These are phyloP conservation scores for Litsea cubeba DNA, from an alignment of 164 flowering plant species.

Conservation along the genomic window DNA sequence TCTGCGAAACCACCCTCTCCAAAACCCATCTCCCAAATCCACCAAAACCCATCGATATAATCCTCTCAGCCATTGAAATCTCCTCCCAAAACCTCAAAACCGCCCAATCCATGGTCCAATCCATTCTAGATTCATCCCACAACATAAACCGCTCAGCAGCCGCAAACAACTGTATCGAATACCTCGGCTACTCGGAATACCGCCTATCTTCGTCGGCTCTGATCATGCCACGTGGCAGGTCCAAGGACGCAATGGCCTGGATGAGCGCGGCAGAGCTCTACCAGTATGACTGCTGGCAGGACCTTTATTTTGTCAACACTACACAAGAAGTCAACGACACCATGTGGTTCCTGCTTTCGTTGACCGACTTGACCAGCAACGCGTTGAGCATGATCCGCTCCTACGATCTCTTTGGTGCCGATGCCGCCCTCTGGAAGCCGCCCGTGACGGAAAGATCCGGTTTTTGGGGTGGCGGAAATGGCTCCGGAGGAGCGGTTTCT, in stretches of 20 bases:
- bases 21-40: constrained; percentile 28
- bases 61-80: constrained; percentile 39
- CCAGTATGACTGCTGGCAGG: constrained; percentile 76
- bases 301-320: constrained; percentile 60
- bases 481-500: constrained; percentile 33
- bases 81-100: constrained; percentile 44
- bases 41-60: constrained; percentile 32
- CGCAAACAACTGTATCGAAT: constrained; percentile 52
- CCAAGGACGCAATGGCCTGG: constrained; percentile 77
- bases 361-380: constrained; percentile 43
- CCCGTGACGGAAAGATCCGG: constrained; percentile 81
- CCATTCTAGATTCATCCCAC: constrained; percentile 37
- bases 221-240: constrained; percentile 30
- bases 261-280: constrained; percentile 52
- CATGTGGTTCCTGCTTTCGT: constrained; percentile 45
- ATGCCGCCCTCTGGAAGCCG: constrained; percentile 50
- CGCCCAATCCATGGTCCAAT: constrained; percentile 43
- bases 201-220: constrained; percentile 26
- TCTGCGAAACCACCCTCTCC: constrained; percentile 39
- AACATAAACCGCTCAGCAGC: constrained; percentile 53
- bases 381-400: constrained; percentile 61
- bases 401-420: constrained; percentile 46
- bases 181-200: constrained; percentile 33
- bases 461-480: constrained; percentile 51
- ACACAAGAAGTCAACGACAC: constrained; percentile 42